A percentile compares a stretch with the other conserved stretches of the same genome.
Evolutionary conservation across 768 basidiomycete genomes (phyloP).

Genomic region (Mycena metata): DNA sequence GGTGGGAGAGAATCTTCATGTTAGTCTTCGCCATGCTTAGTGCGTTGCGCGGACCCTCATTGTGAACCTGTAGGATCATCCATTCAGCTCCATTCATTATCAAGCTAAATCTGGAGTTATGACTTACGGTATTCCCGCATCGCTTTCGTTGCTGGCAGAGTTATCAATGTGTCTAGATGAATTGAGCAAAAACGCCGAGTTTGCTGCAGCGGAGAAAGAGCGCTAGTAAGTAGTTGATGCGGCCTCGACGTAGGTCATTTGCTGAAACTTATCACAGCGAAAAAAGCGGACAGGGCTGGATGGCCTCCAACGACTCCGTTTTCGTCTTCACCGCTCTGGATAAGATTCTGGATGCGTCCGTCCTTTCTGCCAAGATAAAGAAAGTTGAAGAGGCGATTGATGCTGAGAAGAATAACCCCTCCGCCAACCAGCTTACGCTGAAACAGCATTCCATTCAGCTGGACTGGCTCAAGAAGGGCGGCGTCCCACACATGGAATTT

Average conservation of each 20-base stretch:
- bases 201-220: background rate
- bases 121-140: no score
- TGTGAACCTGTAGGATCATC: background rate
- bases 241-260: background rate
- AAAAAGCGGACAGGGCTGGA: background rate
- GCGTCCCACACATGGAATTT: background rate
- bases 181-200: background rate
- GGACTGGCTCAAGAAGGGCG: background rate
- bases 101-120: no score
- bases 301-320: background rate
- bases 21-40: no score
- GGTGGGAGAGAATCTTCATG: constrained; percentile 47
- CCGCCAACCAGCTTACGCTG: no score
- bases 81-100: background rate
- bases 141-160: background rate
- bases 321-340: background rate
- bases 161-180: background rate
- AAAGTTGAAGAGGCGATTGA: no score
- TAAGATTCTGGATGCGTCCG: no score
- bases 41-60: no score
- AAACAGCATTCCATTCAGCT: background rate
- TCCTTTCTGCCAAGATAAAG: no score
- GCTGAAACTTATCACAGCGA: background rate
- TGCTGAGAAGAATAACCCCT: no score
- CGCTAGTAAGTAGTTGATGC: background rate